phyloP scores from a whole-genome alignment of 306 rosid genomes.

The Cicer judaicum region DNA sequence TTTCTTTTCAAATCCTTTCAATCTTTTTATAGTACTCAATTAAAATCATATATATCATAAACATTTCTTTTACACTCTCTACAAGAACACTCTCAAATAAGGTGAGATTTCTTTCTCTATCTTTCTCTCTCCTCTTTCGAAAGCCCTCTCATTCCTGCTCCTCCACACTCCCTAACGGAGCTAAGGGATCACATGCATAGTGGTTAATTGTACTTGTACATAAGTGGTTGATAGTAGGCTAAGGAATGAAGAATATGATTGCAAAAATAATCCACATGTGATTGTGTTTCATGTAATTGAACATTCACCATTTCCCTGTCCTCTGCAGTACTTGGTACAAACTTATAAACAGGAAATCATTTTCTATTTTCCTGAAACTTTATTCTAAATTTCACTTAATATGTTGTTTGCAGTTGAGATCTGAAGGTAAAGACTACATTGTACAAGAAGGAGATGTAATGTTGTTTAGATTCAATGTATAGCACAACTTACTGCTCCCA shows the following conservation, averaged over 20 bases:
- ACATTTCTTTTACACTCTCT: too few relatives aligned
- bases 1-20: too few relatives aligned
- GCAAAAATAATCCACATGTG: slow-evolving; percentile 9
- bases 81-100: too few relatives aligned
- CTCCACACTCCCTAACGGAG: too few relatives aligned
- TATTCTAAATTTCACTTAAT: slow-evolving; percentile 11
- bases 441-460: slow-evolving; percentile 96
- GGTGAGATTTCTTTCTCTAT: too few relatives aligned
- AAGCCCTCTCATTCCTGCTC: too few relatives aligned
- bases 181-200: too few relatives aligned
- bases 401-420: slow-evolving; percentile 76
- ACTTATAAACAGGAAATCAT: not conserved
- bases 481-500: slow-evolving; percentile 34
- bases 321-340: not conserved
- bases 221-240: not conserved
- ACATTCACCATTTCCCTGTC: not conserved
- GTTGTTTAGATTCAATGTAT: slow-evolving; percentile 95
- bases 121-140: too few relatives aligned
- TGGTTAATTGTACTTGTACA: too few relatives aligned
- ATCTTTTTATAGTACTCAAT: too few relatives aligned
- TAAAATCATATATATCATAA: too few relatives aligned
- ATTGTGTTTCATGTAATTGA: slow-evolving; percentile 12
- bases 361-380: slow-evolving; percentile 20
- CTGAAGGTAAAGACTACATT: slow-evolving; percentile 92
- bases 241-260: slow-evolving; percentile 9